Percentiles rank a stretch among this genome's conserved stretches.
Evolutionary conservation across 208 protist genomes (phyloP).

Genomic region (Trypanosoma vivax): DNA sequence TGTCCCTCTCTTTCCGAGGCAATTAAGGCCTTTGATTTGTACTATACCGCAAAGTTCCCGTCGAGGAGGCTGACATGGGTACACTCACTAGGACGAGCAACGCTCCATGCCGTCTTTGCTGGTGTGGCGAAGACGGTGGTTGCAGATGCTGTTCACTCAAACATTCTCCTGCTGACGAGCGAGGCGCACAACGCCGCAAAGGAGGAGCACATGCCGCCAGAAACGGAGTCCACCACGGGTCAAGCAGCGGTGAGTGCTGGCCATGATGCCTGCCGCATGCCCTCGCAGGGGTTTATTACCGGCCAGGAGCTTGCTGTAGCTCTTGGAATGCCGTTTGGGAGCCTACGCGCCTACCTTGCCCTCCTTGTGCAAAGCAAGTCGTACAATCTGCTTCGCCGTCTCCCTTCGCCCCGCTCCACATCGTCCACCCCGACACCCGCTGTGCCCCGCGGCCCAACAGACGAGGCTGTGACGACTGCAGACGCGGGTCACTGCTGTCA

Average conservation of each 20-base stretch:
- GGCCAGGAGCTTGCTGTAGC: constrained; percentile 18
- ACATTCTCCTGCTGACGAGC: constrained; percentile 59
- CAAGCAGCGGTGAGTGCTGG: too few relatives aligned
- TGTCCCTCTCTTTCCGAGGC: constrained; percentile 30
- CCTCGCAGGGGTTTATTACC: constrained; percentile 3
- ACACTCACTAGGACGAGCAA: constrained; percentile 47
- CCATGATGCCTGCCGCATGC: too few relatives aligned
- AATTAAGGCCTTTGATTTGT: constrained; percentile 37
- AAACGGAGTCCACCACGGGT: too few relatives aligned
- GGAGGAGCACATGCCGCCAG: too few relatives aligned
- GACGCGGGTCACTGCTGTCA: neutral
- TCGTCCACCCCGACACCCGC: neutral
- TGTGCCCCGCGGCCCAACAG: neutral
- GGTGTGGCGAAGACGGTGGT: constrained; percentile 48
- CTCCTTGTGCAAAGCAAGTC: constrained; percentile 19
- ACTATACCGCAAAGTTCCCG: constrained; percentile 48
- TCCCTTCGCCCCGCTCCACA: too few relatives aligned
- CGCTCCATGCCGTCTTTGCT: constrained; percentile 39
- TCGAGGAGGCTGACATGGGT: constrained; percentile 61
- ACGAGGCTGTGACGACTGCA: neutral
- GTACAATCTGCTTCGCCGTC: constrained; percentile 28
- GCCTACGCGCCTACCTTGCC: constrained; percentile 25
- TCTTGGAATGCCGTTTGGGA: constrained; percentile 29
- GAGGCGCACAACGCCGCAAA: constrained; percentile 23
- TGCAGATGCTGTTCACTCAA: constrained; percentile 44